Evolutionary conservation across 1,139 yeast species (phyloP), one percentile per base, ranked within the genome.

Genomic region (Sugiyamaella xylanicola): DNA sequence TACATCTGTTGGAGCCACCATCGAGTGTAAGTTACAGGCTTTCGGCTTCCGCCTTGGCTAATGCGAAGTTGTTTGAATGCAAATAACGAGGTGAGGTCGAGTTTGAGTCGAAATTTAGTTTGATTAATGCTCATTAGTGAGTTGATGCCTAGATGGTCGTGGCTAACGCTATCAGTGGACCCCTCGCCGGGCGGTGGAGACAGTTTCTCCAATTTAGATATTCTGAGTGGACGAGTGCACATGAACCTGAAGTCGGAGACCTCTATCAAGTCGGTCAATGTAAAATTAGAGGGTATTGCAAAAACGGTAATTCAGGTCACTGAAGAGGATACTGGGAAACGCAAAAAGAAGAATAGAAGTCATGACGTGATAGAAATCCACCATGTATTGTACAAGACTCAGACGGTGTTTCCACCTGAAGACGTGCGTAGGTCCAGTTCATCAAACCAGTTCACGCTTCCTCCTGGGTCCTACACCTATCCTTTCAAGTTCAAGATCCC

Each of bases 401-500:
- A 68, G 46, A 76, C 82, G 0, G 84, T 84, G 22, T 85, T 84
- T 61, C 89, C 90, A 0, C 86, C 89, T 0, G 74, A 71, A 27
- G 81, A 83, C 52, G 74, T 84, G 25, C 70, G 82, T 11, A 66
- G 74, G 43, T 81, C 78, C 1, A 74, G 82, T 19, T 72, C 71
- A 49, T 74, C 81, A 3, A 77, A 77, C 57, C 84, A 81, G 53
- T 84, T 79, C 66, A 84, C 88, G 0, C 71, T 85, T 56, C 76
- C 82, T 1, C 82, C 87, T 0, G 90, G 90, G 0, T 74, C 74
- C 36, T 83, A 85, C 65, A 64, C 72, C 1, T 85, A 83, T 64
- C 83, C 84, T 4, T 85, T 85, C 66, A 72, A 73, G 47, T 81
- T 85, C 65, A 73, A 70, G 58, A 70, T 85, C 42, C 89, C 90